phyloP scores from a whole-genome alignment of 2,329 filamentous ascomycete species.

The Trichoderma semiorbis region DNA sequence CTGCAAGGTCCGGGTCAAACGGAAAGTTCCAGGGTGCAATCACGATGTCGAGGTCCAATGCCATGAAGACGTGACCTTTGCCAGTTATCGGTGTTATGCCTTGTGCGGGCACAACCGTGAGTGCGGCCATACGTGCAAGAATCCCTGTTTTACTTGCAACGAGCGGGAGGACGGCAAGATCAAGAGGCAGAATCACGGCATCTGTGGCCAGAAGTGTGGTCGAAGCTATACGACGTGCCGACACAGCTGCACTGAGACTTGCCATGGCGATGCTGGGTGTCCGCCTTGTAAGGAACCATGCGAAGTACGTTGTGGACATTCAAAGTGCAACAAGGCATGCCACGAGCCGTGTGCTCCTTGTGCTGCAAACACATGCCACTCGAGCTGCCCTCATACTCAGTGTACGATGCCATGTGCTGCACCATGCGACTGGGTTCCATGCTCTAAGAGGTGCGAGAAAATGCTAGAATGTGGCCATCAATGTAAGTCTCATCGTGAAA shows the following conservation, averaged over 20 bases:
- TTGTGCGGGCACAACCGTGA: slow-evolving; percentile 43
- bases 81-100: slow-evolving; percentile 44
- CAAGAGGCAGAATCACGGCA: slow-evolving; percentile 40
- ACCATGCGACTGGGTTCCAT: slow-evolving; percentile 66
- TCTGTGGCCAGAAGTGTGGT: slow-evolving; percentile 48
- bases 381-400: slow-evolving; percentile 50
- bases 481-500: slow-evolving; percentile 38
- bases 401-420: slow-evolving; percentile 60
- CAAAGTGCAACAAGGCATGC: slow-evolving; percentile 53
- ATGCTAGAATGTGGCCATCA: slow-evolving; percentile 56
- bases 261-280: slow-evolving; percentile 50
- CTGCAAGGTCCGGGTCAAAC: slow-evolving; percentile 47
- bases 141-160: slow-evolving; percentile 49
- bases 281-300: slow-evolving; percentile 48
- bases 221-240: slow-evolving; percentile 51
- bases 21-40: slow-evolving; percentile 50
- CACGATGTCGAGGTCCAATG: slow-evolving; percentile 54
- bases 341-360: slow-evolving; percentile 61
- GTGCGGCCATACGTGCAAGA: slow-evolving; percentile 59
- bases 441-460: slow-evolving; percentile 55
- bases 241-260: slow-evolving; percentile 50
- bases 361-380: slow-evolving; percentile 51
- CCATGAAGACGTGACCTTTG: slow-evolving; percentile 39
- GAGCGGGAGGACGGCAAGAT: slow-evolving; percentile 30
- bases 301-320: slow-evolving; percentile 55